Conservation (phyloP, 768 basidiomycete genomes). For the Clitopilus passeckerianus region DNA sequence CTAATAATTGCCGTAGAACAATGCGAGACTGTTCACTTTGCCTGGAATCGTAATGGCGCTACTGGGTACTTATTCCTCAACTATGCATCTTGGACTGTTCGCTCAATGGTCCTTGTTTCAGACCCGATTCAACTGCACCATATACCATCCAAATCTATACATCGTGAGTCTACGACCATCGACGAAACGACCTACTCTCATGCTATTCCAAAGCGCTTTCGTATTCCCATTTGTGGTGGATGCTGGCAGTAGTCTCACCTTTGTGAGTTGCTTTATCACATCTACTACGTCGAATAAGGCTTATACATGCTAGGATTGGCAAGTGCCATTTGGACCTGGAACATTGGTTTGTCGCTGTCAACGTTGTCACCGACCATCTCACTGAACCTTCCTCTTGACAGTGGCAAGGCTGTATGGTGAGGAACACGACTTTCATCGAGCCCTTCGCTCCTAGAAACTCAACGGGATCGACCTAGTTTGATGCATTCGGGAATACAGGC, state of each 20-base stretch:
- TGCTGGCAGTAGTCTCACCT: conserved; percentile 39
- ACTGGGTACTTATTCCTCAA: conserved; percentile 27
- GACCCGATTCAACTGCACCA: conserved; percentile 50
- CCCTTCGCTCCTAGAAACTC: background rate
- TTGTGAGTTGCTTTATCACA: conserved; percentile 30
- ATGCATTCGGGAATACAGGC: conserved; percentile 50
- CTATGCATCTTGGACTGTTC: too few species aligned
- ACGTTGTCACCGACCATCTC: conserved; percentile 1
- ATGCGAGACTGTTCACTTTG: conserved; percentile 38
- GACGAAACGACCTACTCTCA: background rate
- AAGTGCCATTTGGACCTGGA: conserved; percentile 53
- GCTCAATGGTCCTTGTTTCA: conserved; percentile 12
- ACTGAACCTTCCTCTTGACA: conserved; percentile 14
- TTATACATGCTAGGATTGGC: conserved; percentile 39
- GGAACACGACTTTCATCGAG: conserved; percentile 1
- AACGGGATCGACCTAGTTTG: conserved; percentile 33
- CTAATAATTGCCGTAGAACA: conserved; percentile 25
- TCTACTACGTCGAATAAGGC: background rate
- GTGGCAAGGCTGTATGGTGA: conserved; percentile 69
- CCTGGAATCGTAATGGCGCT: conserved; percentile 33
- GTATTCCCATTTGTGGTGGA: conserved; percentile 47
- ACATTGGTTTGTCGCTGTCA: conserved; percentile 35
- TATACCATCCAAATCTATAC: conserved; percentile 60
- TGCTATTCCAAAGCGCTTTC: conserved; percentile 29
- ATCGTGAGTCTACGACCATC: conserved; percentile 35